Percentiles rank a stretch among this genome's conserved stretches.
These are phyloP conservation scores for Pythium chondricola DNA, from an alignment of 352 stramenopile species.

Conservation along the genomic window DNA sequence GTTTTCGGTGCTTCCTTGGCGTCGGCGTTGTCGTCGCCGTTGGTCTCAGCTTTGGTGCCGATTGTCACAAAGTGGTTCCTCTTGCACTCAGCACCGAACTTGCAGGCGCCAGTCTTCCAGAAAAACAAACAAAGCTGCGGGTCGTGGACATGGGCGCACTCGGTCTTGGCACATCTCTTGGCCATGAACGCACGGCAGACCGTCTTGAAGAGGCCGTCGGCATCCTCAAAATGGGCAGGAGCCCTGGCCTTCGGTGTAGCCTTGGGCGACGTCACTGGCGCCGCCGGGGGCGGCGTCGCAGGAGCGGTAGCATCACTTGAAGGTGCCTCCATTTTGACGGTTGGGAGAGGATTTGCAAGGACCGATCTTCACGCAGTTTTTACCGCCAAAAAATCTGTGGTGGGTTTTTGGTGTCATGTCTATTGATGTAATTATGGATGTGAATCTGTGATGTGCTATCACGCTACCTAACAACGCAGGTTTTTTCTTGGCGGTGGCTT, in stretches of 20 bases:
- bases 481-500: neutral
- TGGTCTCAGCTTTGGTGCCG: slow-evolving; percentile 7
- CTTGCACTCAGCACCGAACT: slow-evolving; percentile 43
- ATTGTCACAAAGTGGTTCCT: slow-evolving; percentile 53
- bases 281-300: neutral
- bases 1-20: slow-evolving; percentile 23
- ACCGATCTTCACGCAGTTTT: slow-evolving; percentile 2
- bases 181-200: slow-evolving; percentile 54
- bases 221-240: slow-evolving; percentile 38
- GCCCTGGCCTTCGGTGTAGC: slow-evolving; percentile 8
- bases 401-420: too few species aligned
- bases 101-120: slow-evolving; percentile 45
- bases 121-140: slow-evolving; percentile 36
- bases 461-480: too few species aligned
- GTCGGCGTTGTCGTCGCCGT: slow-evolving; percentile 12
- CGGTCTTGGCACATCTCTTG: slow-evolving; percentile 18
- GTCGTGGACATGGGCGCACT: slow-evolving; percentile 55
- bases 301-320: neutral
- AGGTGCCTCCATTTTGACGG: slow-evolving; percentile 6
- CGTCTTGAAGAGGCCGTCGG: slow-evolving; percentile 49
- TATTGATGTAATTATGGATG: too few species aligned
- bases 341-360: neutral
- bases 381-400: slow-evolving; percentile 12
- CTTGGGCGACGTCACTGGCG: neutral
- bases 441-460: too few species aligned